Evolutionary conservation across 1,139 yeast species (phyloP).

Genomic region (Lodderomyces orthopsilosis): DNA sequence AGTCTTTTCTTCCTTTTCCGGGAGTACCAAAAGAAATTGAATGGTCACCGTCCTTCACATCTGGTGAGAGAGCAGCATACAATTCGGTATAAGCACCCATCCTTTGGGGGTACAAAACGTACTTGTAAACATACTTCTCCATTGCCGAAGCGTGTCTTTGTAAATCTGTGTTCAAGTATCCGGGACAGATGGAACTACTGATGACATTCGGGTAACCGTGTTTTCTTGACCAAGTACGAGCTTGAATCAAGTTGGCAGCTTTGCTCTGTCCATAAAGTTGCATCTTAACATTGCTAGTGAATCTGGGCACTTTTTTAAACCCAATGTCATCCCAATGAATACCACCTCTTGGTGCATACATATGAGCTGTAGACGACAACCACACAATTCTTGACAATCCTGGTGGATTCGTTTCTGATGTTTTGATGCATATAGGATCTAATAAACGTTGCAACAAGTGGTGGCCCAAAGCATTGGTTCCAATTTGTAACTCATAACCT

Average conservation of each 20-base stretch:
- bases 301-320: conserved; percentile 11
- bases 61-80: conserved; percentile 22
- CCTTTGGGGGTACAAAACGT: conserved; percentile 10
- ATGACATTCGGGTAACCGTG: conserved; percentile 38
- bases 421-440: conserved; percentile 38
- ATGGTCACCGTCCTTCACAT: conserved; percentile 14
- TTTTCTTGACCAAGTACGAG: conserved; percentile 38
- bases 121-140: conserved; percentile 8
- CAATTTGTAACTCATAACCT: conserved; percentile 23
- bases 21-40: conserved; percentile 25
- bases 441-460: conserved; percentile 45
- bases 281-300: conserved; percentile 3
- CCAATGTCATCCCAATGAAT: conserved; percentile 38
- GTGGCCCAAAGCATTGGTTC: conserved; percentile 50
- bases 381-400: conserved; percentile 41
- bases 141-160: conserved; percentile 24
- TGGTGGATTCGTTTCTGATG: conserved; percentile 20
- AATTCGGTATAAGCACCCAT: conserved; percentile 24
- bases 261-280: conserved; percentile 47
- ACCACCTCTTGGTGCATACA: conserved; percentile 36
- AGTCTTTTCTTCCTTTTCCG: conserved; percentile 17
- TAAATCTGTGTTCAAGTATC: conserved; percentile 41
- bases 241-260: conserved; percentile 42
- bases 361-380: conserved; percentile 43
- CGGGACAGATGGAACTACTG: conserved; percentile 45